phyloP scores from a whole-genome alignment of 2,329 filamentous ascomycete genomes.

The Colletotrichum tropicicola region DNA sequence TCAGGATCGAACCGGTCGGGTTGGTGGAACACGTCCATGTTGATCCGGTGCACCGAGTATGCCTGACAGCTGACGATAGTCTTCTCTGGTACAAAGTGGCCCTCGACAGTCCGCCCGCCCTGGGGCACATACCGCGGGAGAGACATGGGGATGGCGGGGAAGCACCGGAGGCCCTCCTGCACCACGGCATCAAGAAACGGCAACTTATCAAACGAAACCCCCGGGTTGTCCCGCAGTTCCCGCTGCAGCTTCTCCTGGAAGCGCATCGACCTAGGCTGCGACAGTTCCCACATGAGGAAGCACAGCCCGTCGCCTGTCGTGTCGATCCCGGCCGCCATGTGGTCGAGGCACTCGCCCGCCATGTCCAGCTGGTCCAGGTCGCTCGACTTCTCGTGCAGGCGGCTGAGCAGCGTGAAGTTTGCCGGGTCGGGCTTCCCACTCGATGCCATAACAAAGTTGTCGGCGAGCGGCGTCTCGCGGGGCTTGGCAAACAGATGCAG shows the following conservation, averaged over 20 bases:
- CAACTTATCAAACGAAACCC: conserved; percentile 56
- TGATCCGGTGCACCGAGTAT: conserved; percentile 67
- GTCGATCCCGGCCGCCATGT: conserved; percentile 77
- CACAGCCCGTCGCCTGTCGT: conserved; percentile 76
- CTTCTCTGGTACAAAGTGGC: conserved; percentile 59
- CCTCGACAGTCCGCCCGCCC: conserved; percentile 64
- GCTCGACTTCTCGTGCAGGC: conserved; percentile 60
- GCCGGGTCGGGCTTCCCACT: conserved; percentile 55
- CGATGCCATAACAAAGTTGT: conserved; percentile 65
- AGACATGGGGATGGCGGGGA: conserved; percentile 73
- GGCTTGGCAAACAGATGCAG: conserved; percentile 61
- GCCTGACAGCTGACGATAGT: conserved; percentile 70
- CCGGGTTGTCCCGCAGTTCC: conserved; percentile 57
- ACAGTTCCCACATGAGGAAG: conserved; percentile 78
- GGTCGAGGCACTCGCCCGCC: conserved; percentile 75
- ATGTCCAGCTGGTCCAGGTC: conserved; percentile 62
- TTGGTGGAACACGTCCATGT: conserved; percentile 76
- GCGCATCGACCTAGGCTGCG: conserved; percentile 61
- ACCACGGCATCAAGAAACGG: conserved; percentile 71
- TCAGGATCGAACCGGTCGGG: conserved; percentile 83
- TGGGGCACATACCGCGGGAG: conserved; percentile 67
- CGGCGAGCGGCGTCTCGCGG: conserved; percentile 65
- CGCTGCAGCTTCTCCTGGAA: conserved; percentile 61
- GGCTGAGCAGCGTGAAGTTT: conserved; percentile 65
- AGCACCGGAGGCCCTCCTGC: conserved; percentile 69